Conservation (phyloP, 169 alveolate species). For the Amoebophrya sp. region DNA sequence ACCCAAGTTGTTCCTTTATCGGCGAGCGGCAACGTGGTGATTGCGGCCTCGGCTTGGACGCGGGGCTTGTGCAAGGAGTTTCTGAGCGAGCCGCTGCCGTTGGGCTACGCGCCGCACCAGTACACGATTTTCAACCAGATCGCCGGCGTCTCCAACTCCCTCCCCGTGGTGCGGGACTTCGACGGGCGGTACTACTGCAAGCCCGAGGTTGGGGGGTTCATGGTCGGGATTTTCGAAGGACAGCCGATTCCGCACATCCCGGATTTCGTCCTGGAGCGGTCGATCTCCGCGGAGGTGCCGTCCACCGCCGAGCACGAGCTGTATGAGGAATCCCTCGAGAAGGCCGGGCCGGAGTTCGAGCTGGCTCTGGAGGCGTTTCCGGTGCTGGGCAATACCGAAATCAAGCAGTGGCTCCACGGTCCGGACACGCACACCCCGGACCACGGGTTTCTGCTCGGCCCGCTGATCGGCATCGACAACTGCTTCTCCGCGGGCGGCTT, state of each 20-base stretch:
- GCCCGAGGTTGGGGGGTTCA: slow-evolving; percentile 19
- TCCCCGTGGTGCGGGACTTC: slow-evolving; percentile 17
- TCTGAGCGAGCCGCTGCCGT: background rate
- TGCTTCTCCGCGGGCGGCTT: background rate
- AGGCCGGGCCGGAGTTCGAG: slow-evolving; percentile 9
- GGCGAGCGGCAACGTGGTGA: no score
- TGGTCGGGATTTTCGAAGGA: slow-evolving; percentile 16
- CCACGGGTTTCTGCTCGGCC: background rate
- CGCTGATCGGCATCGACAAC: background rate
- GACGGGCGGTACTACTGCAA: background rate
- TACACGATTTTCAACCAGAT: background rate
- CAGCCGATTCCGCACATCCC: slow-evolving; percentile 7
- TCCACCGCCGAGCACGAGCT: background rate
- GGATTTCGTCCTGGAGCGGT: background rate
- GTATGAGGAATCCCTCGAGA: slow-evolving; percentile 4
- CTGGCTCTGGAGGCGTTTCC: slow-evolving; percentile 5
- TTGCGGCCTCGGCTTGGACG: background rate
- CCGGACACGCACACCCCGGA: slow-evolving; percentile 18
- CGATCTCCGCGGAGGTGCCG: background rate
- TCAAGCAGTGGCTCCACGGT: slow-evolving; percentile 17
- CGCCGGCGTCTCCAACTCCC: background rate
- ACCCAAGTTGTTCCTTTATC: no score
- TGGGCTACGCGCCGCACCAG: slow-evolving; percentile 19
- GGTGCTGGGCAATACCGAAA: background rate
- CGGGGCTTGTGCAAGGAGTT: background rate